phyloP scores from a whole-genome alignment of 2,329 filamentous ascomycete species.

The Moelleriella libera region DNA sequence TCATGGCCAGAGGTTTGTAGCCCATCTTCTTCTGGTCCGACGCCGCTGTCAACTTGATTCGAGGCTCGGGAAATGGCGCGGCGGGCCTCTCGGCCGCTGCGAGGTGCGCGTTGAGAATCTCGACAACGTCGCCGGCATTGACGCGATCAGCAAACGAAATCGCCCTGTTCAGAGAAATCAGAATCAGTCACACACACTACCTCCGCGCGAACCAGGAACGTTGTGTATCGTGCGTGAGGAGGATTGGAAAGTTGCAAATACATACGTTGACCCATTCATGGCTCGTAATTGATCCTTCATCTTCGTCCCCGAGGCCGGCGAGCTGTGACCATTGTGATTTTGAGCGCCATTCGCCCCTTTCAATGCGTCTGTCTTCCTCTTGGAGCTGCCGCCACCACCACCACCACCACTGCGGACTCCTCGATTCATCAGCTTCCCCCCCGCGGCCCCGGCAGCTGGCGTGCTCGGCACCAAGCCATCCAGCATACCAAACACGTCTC shows the following conservation, averaged over 20 bases:
- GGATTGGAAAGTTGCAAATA: neutral
- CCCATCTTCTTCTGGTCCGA: slow-evolving; percentile 82
- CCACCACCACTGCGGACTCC: slow-evolving; percentile 6
- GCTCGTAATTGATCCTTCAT: slow-evolving; percentile 19
- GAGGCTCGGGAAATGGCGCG: slow-evolving; percentile 57
- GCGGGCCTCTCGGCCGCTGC: slow-evolving; percentile 52
- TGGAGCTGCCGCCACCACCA: slow-evolving; percentile 12
- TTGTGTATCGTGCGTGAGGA: too few species aligned
- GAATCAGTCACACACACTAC: neutral
- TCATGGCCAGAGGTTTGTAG: slow-evolving; percentile 92
- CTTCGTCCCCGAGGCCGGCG: slow-evolving; percentile 14
- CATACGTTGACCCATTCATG: slow-evolving; percentile 15
- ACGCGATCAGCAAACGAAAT: slow-evolving; percentile 54
- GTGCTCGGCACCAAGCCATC: slow-evolving; percentile 57
- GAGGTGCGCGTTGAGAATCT: slow-evolving; percentile 70
- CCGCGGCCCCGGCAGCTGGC: slow-evolving; percentile 20
- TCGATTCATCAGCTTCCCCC: slow-evolving; percentile 25
- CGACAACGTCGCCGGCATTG: slow-evolving; percentile 69
- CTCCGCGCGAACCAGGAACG: too few species aligned
- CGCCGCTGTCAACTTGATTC: slow-evolving; percentile 72
- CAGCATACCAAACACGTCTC: slow-evolving; percentile 75
- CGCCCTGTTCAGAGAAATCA: slow-evolving; percentile 7
- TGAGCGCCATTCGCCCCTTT: slow-evolving; percentile 11
- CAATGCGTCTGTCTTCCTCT: slow-evolving; percentile 17
- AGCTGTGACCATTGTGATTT: neutral